A percentile compares a stretch with the other conserved stretches of the same genome.
phyloP scores from a whole-genome alignment of 768 basidiomycete genomes.

The Hygrophoropsis aurantiaca region DNA sequence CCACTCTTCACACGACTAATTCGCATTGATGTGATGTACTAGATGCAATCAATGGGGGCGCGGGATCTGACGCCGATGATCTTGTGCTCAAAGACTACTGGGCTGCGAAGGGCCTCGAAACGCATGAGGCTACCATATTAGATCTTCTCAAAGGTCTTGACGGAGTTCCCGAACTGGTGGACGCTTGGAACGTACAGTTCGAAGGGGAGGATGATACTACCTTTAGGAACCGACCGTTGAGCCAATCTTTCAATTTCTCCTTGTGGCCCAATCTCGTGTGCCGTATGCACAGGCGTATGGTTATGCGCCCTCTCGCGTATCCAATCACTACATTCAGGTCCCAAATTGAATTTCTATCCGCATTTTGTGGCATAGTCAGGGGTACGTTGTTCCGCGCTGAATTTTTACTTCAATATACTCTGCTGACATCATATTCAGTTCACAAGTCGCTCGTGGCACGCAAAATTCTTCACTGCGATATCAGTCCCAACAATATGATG shows the following conservation, averaged over 20 bases:
- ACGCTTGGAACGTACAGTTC: neutral
- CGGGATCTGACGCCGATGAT: neutral
- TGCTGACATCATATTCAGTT: no score
- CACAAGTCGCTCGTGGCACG: no score
- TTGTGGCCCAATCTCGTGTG: neutral
- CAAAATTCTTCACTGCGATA: neutral
- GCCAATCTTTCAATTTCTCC: neutral
- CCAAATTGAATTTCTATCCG: neutral
- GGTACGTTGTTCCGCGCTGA: no score
- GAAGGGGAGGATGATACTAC: neutral
- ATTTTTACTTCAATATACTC: no score
- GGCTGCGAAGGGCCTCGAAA: neutral
- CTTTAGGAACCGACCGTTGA: neutral
- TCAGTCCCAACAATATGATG: neutral
- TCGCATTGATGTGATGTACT: no score
- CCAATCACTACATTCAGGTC: neutral
- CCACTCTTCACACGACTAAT: no score
- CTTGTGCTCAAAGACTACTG: conserved; percentile 1
- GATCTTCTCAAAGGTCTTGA: neutral
- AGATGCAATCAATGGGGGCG: no score
- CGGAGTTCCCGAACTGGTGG: neutral
- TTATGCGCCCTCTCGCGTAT: neutral
- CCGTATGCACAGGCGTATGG: neutral
- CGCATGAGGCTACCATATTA: neutral
- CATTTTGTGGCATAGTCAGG: neutral